A percentile compares a stretch with the other conserved stretches of the same genome.
phyloP scores from a whole-genome alignment of 2,329 filamentous ascomycete genomes.

The Talaromyces sp. region DNA sequence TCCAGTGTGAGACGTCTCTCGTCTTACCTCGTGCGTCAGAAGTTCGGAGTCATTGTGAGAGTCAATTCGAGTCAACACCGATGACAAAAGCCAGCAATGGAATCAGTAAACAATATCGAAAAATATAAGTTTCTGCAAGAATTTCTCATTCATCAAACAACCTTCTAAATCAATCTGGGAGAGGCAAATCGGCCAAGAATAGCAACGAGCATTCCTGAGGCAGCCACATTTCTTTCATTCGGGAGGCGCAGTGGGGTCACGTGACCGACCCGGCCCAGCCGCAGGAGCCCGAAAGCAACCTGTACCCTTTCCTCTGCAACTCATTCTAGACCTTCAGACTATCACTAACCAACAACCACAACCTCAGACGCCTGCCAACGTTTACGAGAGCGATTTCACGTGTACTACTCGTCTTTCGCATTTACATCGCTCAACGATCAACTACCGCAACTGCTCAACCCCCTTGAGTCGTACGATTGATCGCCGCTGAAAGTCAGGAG shows the following conservation, averaged over 20 bases:
- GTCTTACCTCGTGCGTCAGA: background rate
- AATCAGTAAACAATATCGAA: background rate
- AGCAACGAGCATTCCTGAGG: background rate
- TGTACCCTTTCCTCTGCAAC: conserved; percentile 10
- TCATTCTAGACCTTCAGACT: background rate
- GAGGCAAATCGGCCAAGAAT: background rate
- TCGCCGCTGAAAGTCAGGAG: conserved; percentile 8
- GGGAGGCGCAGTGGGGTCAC: conserved; percentile 12
- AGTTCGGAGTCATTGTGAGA: background rate
- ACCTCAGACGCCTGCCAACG: background rate
- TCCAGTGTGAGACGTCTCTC: background rate
- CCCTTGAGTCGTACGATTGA: background rate
- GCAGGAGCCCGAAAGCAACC: conserved; percentile 15
- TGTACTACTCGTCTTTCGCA: background rate
- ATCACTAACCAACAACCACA: background rate
- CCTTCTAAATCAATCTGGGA: background rate
- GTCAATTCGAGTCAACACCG: background rate
- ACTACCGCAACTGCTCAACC: background rate
- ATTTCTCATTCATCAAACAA: background rate
- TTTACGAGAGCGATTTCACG: background rate
- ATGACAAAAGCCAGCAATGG: background rate
- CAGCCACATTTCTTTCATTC: conserved; percentile 8
- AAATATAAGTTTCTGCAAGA: background rate
- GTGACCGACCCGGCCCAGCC: conserved; percentile 14
- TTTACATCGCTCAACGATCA: background rate